Base-by-base conservation (phyloP, 352 stramenopile species). In the Sclerospora graminicola region DNA sequence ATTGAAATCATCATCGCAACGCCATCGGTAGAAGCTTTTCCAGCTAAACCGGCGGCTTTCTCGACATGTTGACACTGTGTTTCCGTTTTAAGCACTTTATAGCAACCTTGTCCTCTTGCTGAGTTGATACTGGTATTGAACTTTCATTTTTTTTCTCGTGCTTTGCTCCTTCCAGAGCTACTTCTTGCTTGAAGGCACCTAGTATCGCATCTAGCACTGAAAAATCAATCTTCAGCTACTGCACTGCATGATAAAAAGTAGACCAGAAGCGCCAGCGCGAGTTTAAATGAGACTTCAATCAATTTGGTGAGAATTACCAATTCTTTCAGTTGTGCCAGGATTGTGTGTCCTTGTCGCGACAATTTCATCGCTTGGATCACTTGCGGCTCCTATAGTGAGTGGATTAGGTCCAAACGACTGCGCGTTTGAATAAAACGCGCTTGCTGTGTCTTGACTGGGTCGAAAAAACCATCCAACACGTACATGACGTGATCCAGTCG, bases 21-120 rank as follows among this genome's bases (percentile, higher is more conserved):
- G n/a, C n/a, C n/a, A n/a, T n/a, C n/a, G n/a, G n/a, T n/a, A n/a
- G n/a, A n/a, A n/a, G n/a, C n/a, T n/a, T n/a, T n/a, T n/a, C n/a
- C n/a, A n/a, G n/a, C n/a, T n/a, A n/a, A n/a, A n/a, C n/a, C n/a
- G n/a, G n/a, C n/a, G n/a, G n/a, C n/a, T n/a, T n/a, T n/a, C n/a
- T n/a, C n/a, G n/a, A n/a, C n/a, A n/a, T n/a, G n/a, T n/a, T n/a
- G n/a, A n/a, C n/a, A n/a, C n/a, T n/a, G 14, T 57, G 36, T 42
- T 83, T 87, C 23, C 71, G 49, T 40, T 77, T 87, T 35, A 87
- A 51, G 27, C 62, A 81, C 14, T 48, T 65, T 30, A 72, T 76
- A 24, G 53, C 71, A 34, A 59, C 11, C 18, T 43, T 21, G 24
- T 37, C 24, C 26, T 4, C 11, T 39, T 4, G 20, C 8, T 26